Conservation (phyloP, 352 stramenopile species). For the Pythium guiyangense region DNA sequence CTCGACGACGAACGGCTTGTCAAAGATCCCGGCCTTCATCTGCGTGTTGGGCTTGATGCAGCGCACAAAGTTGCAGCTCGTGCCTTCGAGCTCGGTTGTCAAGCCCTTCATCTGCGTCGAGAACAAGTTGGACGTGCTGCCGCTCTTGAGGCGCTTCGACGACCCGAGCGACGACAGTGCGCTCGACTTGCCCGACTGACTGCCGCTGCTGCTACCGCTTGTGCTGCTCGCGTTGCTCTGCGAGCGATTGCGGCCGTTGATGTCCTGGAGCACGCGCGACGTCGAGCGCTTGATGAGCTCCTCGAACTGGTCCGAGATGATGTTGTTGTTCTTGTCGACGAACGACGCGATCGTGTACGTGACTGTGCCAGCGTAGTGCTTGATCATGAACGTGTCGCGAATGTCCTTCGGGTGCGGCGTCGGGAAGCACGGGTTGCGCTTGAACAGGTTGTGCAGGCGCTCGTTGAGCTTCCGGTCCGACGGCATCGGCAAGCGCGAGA, state of each 20-base stretch:
- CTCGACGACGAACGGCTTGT: slow-evolving; percentile 72
- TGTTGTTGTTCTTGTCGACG: slow-evolving; percentile 91
- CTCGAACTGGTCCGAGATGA: slow-evolving; percentile 86
- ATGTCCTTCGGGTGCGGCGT: slow-evolving; percentile 83
- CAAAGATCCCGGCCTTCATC: slow-evolving; percentile 86
- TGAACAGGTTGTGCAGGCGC: slow-evolving; percentile 77
- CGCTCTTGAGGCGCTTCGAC: slow-evolving; percentile 58
- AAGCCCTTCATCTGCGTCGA: slow-evolving; percentile 85
- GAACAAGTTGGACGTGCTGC: slow-evolving; percentile 68
- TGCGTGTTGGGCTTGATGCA: slow-evolving; percentile 96
- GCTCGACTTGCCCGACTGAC: slow-evolving; percentile 43
- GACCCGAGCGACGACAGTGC: slow-evolving; percentile 27
- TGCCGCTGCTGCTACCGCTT: neutral
- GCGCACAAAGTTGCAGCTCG: slow-evolving; percentile 91
- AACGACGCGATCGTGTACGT: slow-evolving; percentile 86
- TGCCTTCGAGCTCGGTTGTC: slow-evolving; percentile 77
- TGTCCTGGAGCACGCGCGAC: slow-evolving; percentile 65
- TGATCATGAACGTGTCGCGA: slow-evolving; percentile 81
- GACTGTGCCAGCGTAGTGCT: slow-evolving; percentile 80
- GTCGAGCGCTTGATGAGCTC: slow-evolving; percentile 79
- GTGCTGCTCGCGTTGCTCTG: slow-evolving; percentile 19
- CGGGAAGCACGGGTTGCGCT: slow-evolving; percentile 79
- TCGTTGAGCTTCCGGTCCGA: slow-evolving; percentile 88
- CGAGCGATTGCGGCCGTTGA: slow-evolving; percentile 46
- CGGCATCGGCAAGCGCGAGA: slow-evolving; percentile 76